These are phyloP conservation scores for Aspergillus ochraceoroseus DNA, from an alignment of 2,329 filamentous ascomycete species.

Conservation along the genomic window DNA sequence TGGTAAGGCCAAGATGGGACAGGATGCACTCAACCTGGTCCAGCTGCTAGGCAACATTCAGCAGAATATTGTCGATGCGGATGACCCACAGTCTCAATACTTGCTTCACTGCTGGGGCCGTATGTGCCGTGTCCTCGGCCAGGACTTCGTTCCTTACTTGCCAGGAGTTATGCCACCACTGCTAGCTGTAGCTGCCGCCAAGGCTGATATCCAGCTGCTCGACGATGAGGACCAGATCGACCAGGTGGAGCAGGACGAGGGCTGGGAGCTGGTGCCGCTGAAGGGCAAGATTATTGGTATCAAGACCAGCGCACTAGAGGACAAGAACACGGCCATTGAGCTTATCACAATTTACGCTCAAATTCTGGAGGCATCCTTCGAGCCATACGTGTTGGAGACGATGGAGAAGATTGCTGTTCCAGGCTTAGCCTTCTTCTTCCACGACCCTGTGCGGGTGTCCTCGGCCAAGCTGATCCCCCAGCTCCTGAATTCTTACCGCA, in stretches of 20 bases:
- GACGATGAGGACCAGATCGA: conserved; percentile 94
- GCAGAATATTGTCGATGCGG: conserved; percentile 75
- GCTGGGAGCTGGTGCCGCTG: conserved; percentile 93
- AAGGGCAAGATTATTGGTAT: conserved; percentile 99
- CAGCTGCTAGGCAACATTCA: conserved; percentile 85
- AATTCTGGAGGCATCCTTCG: conserved; percentile 87
- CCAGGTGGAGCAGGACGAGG: conserved; percentile 87
- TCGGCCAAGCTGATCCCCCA: conserved; percentile 93
- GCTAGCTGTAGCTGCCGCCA: conserved; percentile 83
- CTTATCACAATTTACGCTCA: conserved; percentile 95
- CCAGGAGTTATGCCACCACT: conserved; percentile 91
- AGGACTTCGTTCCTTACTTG: conserved; percentile 88
- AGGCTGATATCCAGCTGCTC: conserved; percentile 92
- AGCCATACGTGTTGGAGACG: conserved; percentile 83
- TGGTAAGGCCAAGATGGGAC: conserved; percentile 83
- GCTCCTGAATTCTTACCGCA: conserved; percentile 89
- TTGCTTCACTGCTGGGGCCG: conserved; percentile 98
- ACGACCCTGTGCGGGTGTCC: conserved; percentile 91
- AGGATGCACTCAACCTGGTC: conserved; percentile 80
- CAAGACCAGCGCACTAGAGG: conserved; percentile 91
- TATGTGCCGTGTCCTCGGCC: conserved; percentile 91
- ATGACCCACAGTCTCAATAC: conserved; percentile 95
- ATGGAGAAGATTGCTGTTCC: conserved; percentile 96
- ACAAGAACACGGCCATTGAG: conserved; percentile 99
- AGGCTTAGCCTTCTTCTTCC: conserved; percentile 96